Conservation (phyloP, 495 filamentous ascomycete genomes). For the Aspergillus hancockii region DNA sequence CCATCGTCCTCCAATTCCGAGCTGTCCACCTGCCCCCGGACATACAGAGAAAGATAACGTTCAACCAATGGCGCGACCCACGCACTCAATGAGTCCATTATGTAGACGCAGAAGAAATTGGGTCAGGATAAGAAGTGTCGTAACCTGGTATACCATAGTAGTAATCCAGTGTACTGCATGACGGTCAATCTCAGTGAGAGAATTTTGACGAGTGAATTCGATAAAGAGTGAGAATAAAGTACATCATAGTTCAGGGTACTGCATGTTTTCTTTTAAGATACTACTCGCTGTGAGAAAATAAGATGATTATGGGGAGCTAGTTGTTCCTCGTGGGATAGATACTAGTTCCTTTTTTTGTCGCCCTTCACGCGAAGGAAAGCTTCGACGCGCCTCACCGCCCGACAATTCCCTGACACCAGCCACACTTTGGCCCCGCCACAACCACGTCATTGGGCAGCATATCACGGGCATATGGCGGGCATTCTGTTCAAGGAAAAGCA, state of each 20-base stretch:
- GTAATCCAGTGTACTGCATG: not conserved
- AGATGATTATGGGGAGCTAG: not conserved
- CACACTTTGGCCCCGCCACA: conserved; percentile 7
- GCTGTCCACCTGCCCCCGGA: conserved; percentile 12
- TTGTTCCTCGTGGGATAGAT: not conserved
- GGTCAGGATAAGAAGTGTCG: conserved; percentile 6
- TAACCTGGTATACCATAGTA: conserved; percentile 10
- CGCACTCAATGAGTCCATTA: conserved; percentile 28
- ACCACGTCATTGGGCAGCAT: conserved; percentile 43
- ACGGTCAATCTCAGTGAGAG: not conserved
- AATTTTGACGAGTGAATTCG: not conserved
- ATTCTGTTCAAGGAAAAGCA: not conserved
- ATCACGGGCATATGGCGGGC: not conserved
- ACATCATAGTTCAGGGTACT: not conserved
- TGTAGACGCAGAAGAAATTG: conserved; percentile 16
- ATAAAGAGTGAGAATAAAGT: not conserved
- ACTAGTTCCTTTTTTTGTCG: not conserved
- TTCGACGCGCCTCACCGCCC: conserved; percentile 2
- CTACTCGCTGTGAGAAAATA: not conserved
- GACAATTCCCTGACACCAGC: not conserved
- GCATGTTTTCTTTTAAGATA: not conserved
- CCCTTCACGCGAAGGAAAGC: conserved; percentile 3
- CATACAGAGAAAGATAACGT: conserved; percentile 28
- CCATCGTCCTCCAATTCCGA: conserved; percentile 41
- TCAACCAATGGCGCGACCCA: conserved; percentile 39